Conservation (phyloP, 805 yeast genomes). For the Cephaloascus fragrans region DNA sequence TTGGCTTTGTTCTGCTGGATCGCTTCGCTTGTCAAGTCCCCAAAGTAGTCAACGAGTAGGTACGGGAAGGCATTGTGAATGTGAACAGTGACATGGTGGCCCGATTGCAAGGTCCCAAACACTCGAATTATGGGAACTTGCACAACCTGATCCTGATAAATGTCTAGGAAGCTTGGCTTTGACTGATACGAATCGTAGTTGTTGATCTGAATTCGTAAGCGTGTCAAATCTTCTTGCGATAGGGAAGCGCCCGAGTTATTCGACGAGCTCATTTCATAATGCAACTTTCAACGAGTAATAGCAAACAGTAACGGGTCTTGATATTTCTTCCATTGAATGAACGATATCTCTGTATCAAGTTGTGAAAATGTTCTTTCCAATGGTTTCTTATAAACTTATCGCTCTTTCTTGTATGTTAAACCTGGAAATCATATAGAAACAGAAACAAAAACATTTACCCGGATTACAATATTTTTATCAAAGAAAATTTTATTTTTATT, state of each 20-base stretch:
- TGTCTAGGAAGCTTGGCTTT: constrained; percentile 47
- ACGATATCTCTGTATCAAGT: too few relatives aligned
- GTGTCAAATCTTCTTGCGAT: background rate
- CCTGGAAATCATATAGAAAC: too few relatives aligned
- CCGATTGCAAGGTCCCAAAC: constrained; percentile 60
- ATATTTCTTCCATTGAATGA: too few relatives aligned
- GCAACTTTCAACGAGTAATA: too few relatives aligned
- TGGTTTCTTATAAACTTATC: too few relatives aligned
- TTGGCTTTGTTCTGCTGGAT: constrained; percentile 22
- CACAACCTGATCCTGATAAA: constrained; percentile 17
- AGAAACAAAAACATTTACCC: too few relatives aligned
- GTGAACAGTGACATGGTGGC: constrained; percentile 55
- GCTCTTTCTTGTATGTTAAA: too few relatives aligned
- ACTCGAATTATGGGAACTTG: constrained; percentile 71
- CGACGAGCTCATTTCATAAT: background rate
- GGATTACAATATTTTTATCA: too few relatives aligned
- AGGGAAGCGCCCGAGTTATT: background rate
- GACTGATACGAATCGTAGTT: constrained; percentile 58
- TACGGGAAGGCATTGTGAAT: constrained; percentile 84
- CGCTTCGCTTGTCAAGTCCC: constrained; percentile 14
- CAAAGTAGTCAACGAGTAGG: constrained; percentile 54
- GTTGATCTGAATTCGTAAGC: constrained; percentile 41
- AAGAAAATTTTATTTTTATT: too few relatives aligned
- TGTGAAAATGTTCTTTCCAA: too few relatives aligned
- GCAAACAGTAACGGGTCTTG: too few relatives aligned